Evolutionary conservation across 257 asterid genomes (phyloP).

Genomic region (Solanum microdontum): DNA sequence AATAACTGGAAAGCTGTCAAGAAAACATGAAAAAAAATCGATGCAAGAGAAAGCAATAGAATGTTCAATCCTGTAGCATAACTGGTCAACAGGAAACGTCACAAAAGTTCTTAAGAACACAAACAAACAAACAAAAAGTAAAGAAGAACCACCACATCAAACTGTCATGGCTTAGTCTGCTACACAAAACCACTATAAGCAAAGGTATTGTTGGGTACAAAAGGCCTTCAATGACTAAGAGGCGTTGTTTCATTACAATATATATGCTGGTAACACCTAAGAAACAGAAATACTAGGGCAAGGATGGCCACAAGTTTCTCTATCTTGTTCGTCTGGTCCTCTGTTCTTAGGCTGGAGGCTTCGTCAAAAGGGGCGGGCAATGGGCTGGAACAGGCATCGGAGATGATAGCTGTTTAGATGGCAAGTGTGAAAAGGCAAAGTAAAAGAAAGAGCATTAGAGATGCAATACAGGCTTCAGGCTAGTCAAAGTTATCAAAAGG

Average conservation of each 20-base stretch:
- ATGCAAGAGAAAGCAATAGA: neutral
- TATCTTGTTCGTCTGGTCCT: conserved; percentile 23
- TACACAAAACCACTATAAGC: neutral
- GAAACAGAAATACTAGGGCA: conserved; percentile 5
- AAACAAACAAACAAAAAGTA: neutral
- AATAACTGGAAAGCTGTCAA: neutral
- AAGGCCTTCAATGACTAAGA: conserved; percentile 9
- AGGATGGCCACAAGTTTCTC: conserved; percentile 12
- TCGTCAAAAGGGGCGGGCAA: conserved; percentile 21
- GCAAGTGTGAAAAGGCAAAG: conserved; percentile 8
- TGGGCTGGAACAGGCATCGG: conserved; percentile 20
- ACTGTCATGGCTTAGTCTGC: neutral
- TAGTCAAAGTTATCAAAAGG: neutral
- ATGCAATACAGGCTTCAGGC: conserved; percentile 1
- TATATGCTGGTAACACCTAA: conserved; percentile 2
- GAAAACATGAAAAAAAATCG: neutral
- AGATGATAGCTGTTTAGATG: conserved; percentile 26
- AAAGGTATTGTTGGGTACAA: conserved; percentile 8
- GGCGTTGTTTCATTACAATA: neutral
- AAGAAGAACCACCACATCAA: neutral
- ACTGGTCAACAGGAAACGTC: neutral
- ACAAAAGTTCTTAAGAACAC: neutral
- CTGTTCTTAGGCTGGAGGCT: conserved; percentile 25
- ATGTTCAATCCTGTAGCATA: neutral
- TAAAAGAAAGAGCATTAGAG: conserved; percentile 12